Base-by-base conservation (phyloP, 129 eudicot genomes). In the Ambrosia artemisiifolia region DNA sequence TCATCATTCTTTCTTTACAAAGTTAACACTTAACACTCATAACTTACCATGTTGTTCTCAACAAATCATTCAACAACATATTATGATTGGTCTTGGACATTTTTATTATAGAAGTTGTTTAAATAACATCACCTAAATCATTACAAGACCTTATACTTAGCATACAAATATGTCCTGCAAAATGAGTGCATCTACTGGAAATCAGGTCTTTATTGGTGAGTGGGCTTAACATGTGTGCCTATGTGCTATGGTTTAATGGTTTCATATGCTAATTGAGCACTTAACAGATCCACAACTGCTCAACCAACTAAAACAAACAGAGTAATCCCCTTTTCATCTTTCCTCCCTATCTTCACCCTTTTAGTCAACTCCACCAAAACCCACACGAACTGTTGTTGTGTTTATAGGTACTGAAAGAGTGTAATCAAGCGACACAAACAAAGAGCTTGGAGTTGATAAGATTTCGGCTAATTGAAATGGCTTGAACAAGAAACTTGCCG, bases 301-400 rank as follows among this genome's bases (percentile, higher is more conserved):
- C 97, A 94, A 53, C 98, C 96, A 70, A 94, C 98, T 2, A 97
- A 94, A 54, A 90, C 92, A 73, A 94, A 94, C 76, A 90, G 79
- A 32, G 98, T 94, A n/a, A 90, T 77, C 84, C 90, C 97, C 47
- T 78, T 55, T 3, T 55, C 73, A 47, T 75, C 65, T 65, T 35
- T 83, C 84, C 98, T 78, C 72, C 95, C 96, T 28, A 51, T 54
- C 75, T 82, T 86, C 14, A 75, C 96, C 8, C 96, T 95, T 47
- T 74, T 85, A 38, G 77, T 81, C 87, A 94, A 63, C 77, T 83
- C 93, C 81, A 83, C 93, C 88, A 94, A 72, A 64, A 75, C 84
- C 76, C 95, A n/a, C n/a, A n/a, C n/a, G n/a, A n/a, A n/a, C n/a
- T n/a, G n/a, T n/a, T n/a, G n/a, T n/a, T n/a, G n/a, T n/a, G n/a